A percentile compares a stretch with the other conserved stretches of the same genome.
Conservation (phyloP, 2,329 filamentous ascomycete species). For the Pseudopyrenochaeta lycopersici region DNA sequence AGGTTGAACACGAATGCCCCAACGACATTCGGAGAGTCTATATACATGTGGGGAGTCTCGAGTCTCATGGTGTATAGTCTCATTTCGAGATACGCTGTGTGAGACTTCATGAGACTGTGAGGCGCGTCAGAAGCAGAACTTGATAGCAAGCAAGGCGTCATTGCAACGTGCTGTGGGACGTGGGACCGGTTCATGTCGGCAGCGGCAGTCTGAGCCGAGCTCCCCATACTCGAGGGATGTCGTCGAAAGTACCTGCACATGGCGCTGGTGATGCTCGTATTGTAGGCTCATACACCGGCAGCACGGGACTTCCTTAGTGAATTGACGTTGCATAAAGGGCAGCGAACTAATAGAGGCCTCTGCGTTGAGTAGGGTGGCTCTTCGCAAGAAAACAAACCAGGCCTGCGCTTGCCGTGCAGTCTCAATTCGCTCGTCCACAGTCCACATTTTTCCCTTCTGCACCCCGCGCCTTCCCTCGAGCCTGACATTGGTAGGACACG, state of each 20-base stretch:
- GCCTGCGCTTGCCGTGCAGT: conserved; percentile 14
- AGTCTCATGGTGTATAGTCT: too few relatives aligned
- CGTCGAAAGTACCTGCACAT: conserved; percentile 31
- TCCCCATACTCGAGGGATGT: conserved; percentile 7
- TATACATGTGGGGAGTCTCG: too few relatives aligned
- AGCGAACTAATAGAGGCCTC: conserved; percentile 23
- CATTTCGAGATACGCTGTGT: too few relatives aligned
- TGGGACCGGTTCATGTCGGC: neutral
- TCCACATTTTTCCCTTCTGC: conserved; percentile 24
- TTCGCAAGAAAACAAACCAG: conserved; percentile 40
- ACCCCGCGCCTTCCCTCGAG: conserved; percentile 17
- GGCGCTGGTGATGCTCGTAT: conserved; percentile 20
- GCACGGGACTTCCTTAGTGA: conserved; percentile 30
- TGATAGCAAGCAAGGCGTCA: too few relatives aligned
- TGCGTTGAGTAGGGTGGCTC: too few relatives aligned
- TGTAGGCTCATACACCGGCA: conserved; percentile 33
- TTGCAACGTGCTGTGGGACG: too few relatives aligned
- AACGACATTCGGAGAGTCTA: too few relatives aligned
- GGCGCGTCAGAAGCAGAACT: too few relatives aligned
- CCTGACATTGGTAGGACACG: conserved; percentile 2
- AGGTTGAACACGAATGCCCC: too few relatives aligned
- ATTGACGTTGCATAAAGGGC: conserved; percentile 34
- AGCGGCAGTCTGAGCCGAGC: conserved; percentile 15
- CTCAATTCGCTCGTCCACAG: conserved; percentile 23
- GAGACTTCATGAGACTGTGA: conserved; percentile 23